These are phyloP conservation scores for Syncephalis plumigaleata DNA, from an alignment of 371 early-diverging fungal species.

Conservation along the genomic window DNA sequence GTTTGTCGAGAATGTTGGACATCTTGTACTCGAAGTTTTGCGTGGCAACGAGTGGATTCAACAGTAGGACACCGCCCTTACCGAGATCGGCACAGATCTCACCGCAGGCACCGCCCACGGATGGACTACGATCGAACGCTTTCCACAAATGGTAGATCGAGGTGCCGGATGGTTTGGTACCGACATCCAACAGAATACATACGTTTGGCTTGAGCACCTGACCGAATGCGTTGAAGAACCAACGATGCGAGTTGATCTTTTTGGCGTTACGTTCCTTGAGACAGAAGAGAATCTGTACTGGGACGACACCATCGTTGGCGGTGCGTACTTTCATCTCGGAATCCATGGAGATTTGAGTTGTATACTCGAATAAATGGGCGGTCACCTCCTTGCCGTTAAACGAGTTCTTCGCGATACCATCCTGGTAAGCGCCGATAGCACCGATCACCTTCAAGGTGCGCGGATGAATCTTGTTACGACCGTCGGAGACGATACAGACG, in stretches of 20 bases:
- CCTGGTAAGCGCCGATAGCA: conserved; percentile 52
- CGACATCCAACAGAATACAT: conserved; percentile 59
- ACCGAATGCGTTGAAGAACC: conserved; percentile 73
- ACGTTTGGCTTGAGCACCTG: conserved; percentile 46
- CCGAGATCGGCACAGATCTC: conserved; percentile 44
- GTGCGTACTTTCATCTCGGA: conserved; percentile 21
- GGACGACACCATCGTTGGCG: conserved; percentile 32
- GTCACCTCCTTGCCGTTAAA: conserved; percentile 33
- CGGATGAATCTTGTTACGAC: conserved; percentile 46
- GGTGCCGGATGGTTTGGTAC: conserved; percentile 35
- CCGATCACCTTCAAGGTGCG: conserved; percentile 31
- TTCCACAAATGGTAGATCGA: conserved; percentile 54
- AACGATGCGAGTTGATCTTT: conserved; percentile 76
- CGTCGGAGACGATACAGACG: conserved; percentile 70
- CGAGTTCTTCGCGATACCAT: conserved; percentile 42
- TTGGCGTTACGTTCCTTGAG: conserved; percentile 77
- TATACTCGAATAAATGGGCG: conserved; percentile 73
- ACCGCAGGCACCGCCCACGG: conserved; percentile 66
- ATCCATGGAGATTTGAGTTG: conserved; percentile 44
- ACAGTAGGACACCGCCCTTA: conserved; percentile 23
- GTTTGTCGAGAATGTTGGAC: conserved; percentile 72
- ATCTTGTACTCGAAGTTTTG: conserved; percentile 80
- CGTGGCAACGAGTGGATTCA: conserved; percentile 58
- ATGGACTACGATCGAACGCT: conserved; percentile 33
- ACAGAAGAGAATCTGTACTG: conserved; percentile 64